Evolutionary conservation across 352 stramenopile genomes (phyloP).

Genomic region (Albugo laibachii): DNA sequence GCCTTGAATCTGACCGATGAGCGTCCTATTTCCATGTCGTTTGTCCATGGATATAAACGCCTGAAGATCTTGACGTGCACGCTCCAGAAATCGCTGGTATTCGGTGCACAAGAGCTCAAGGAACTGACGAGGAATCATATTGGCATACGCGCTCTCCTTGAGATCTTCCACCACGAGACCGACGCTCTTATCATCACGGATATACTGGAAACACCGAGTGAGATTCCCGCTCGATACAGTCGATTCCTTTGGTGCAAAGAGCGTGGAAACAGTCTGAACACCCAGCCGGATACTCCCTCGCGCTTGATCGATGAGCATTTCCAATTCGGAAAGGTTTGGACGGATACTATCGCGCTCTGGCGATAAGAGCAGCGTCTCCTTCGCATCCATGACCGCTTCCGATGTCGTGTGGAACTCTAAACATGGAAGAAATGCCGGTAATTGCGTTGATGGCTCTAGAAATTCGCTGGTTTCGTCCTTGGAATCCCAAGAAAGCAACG

Average conservation of each 20-base stretch:
- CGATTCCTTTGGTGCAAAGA: background rate
- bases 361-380: slow-evolving; percentile 3
- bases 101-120: slow-evolving; percentile 58
- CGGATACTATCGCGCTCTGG: no score
- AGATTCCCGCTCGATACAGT: slow-evolving; percentile 8
- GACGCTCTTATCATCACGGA: slow-evolving; percentile 1
- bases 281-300: slow-evolving; percentile 1
- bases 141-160: slow-evolving; percentile 65
- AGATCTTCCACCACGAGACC: slow-evolving; percentile 64
- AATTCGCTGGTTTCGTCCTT: no score
- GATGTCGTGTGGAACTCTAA: slow-evolving; percentile 8
- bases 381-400: slow-evolving; percentile 6
- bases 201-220: slow-evolving; percentile 7
- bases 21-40: slow-evolving; percentile 48
- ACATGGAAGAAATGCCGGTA: background rate
- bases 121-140: slow-evolving; percentile 64
- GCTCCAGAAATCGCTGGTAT: slow-evolving; percentile 46
- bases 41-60: slow-evolving; percentile 56
- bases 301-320: background rate
- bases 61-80: slow-evolving; percentile 51
- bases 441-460: no score
- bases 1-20: slow-evolving; percentile 78
- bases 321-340: background rate
- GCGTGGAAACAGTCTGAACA: slow-evolving; percentile 5
- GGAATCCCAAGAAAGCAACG: no score